Base-by-base conservation (phyloP, 768 basidiomycete genomes). In the Lentinus tigrinus region DNA sequence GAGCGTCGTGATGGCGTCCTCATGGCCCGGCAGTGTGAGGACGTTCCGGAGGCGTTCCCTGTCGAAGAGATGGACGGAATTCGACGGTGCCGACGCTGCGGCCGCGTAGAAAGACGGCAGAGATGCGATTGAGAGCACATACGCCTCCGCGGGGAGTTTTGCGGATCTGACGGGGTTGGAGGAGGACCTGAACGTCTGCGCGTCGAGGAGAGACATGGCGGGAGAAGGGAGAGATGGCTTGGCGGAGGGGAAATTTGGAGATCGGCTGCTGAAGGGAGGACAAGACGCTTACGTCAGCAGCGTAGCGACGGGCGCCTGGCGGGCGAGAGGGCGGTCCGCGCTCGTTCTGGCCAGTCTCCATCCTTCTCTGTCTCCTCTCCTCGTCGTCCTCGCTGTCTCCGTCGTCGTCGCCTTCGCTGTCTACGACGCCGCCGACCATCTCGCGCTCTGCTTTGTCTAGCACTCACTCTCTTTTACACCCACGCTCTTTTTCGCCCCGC, bases 41-140 rank as follows among this genome's bases (percentile, higher is more conserved):
- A 79, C 67, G 9, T 67, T 67, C 48, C 73, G 79, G 17, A 90
- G 70, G 34, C 81, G 81, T 1, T 73, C 64, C 66, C 78, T 85
- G 71, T 90, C 88, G 65, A 86, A 83, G 23, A 91, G 70, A 66
- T 87, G 76, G 63, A 93, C 88, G 26, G 75, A 73, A 64, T 90
- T 84, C 7, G 77, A 73, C n/a, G 85, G 82, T 2, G 85, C 77
- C 6, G 88, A 88, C 0, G 81, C 74, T 4, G 86, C 81, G 9
- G 82, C 84, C 7, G 87, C 90, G 56, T 85, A 84, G 57, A 73
- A 69, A 0, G 69, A 69, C 2, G 79, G 73, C 5, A 84, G 61
- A 4, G 75, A 69, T 16, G 83, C 78, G 8, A 91, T 73, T 0
- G 83, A 78, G 4, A 92, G 73, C 13, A 91, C 78, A 65, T 92